Percentiles rank a stretch among this genome's conserved stretches.
phyloP scores from a whole-genome alignment of 352 stramenopile genomes.

The Pythium plurisporium region DNA sequence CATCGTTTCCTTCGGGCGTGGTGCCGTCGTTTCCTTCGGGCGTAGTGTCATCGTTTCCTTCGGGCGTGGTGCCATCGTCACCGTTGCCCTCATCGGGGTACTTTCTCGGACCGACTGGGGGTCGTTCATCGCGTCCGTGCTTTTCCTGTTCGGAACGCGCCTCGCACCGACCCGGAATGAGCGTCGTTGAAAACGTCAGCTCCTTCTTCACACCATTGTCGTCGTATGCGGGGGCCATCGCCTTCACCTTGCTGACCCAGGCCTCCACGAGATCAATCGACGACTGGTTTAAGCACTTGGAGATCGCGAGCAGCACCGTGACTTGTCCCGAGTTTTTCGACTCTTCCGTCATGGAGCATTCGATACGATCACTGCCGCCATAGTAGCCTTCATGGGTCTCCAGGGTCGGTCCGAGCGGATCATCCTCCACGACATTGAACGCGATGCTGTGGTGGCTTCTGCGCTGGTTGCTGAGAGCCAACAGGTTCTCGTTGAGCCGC shows the following conservation, averaged over 20 bases:
- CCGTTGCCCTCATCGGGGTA: no score
- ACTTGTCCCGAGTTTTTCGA: conserved; percentile 17
- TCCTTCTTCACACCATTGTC: conserved; percentile 4
- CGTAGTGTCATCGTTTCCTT: no score
- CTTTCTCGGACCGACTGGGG: no score
- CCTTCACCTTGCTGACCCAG: conserved; percentile 35
- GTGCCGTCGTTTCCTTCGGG: no score
- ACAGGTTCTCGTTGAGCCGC: conserved; percentile 24
- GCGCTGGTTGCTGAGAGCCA: not conserved
- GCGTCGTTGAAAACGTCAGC: conserved; percentile 33
- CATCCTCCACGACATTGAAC: conserved; percentile 20
- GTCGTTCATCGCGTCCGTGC: no score
- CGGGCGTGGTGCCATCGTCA: no score
- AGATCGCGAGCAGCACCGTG: conserved; percentile 54
- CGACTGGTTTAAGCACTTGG: conserved; percentile 48
- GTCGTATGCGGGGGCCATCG: conserved; percentile 11
- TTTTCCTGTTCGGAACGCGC: no score
- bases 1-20: no score
- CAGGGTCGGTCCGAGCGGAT: conserved; percentile 8
- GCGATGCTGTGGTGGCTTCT: conserved; percentile 7
- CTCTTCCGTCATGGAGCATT: not conserved
- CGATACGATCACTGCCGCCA: conserved; percentile 5
- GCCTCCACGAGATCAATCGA: conserved; percentile 36
- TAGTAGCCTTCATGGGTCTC: conserved; percentile 1
- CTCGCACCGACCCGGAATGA: conserved; percentile 40